Percentiles rank a stretch among this genome's conserved stretches.
phyloP scores from a whole-genome alignment of 1,284 basidiomycete species.

The Cryptococcus sp. region DNA sequence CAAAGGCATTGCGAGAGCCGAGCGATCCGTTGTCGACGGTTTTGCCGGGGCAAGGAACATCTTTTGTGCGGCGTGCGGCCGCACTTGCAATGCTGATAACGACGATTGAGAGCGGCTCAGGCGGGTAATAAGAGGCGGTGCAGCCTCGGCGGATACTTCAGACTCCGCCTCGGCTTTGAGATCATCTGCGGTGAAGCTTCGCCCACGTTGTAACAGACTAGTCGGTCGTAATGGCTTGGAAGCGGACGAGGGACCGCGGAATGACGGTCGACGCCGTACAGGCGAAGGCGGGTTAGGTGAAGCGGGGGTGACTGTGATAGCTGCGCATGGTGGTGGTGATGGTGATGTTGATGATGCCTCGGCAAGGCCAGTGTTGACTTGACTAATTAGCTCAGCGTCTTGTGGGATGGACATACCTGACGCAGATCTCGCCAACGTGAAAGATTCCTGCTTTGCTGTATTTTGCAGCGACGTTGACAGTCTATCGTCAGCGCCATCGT shows the following conservation, averaged over 20 bases:
- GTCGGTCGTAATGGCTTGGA: conserved; percentile 22
- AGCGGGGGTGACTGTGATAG: conserved; percentile 30
- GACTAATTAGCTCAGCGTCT: neutral
- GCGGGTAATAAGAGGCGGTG: conserved; percentile 7
- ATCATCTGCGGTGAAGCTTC: conserved; percentile 52
- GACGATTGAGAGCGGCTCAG: conserved; percentile 30
- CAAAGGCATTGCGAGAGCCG: conserved; percentile 25
- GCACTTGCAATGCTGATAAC: conserved; percentile 7
- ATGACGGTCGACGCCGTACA: conserved; percentile 24
- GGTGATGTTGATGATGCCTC: conserved; percentile 5
- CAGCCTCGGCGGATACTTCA: conserved; percentile 1
- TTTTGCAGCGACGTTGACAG: conserved; percentile 46
- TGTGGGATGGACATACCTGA: conserved; percentile 12
- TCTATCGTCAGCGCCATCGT: conserved; percentile 10
- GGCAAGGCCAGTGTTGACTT: conserved; percentile 12
- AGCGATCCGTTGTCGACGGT: conserved; percentile 20
- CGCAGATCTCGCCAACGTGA: conserved; percentile 15
- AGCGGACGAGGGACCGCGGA: conserved; percentile 8
- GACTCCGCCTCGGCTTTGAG: conserved; percentile 35
- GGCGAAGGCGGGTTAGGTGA: conserved; percentile 27
- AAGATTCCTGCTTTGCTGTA: conserved; percentile 29
- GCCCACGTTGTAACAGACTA: conserved; percentile 46
- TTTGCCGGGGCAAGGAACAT: conserved; percentile 18
- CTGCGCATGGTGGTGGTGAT: conserved; percentile 7
- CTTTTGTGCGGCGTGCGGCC: conserved; percentile 16